Evolutionary conservation across 345 rosid genomes (phyloP), one percentile per base, ranked within the genome.

Genomic region (Syzygium aromaticum): DNA sequence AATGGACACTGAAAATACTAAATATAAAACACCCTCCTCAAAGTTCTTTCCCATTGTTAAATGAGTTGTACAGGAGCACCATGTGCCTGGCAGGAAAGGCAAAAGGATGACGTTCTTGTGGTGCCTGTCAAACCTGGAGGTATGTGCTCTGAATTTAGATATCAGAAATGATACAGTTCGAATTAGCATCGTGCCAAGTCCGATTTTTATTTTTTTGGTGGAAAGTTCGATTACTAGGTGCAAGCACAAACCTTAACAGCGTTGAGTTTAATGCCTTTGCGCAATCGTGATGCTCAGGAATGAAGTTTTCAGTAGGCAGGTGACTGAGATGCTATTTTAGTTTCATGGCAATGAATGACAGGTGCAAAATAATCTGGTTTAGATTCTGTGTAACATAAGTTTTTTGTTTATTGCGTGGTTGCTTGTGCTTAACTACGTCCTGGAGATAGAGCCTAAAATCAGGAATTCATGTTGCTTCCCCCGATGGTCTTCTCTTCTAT

Each of bases 381-480:
- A 73, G 7, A 46, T 46, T 21, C 19, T 8, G 46, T 17, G 38
- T 33, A 40, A 9, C 49, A 2, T 21, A 73, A 33, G 80, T 33
- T 19, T 19, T 73, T 17, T 46, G 33, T 22, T 17, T 73, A 17
- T 67, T 17, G 49, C 0, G 23, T 11, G 7, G 80, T 73, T 19
- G 80, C 80, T 73, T 1, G 49, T 73, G 49, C 80, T 33, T 73
- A 19, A 19, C 21, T 38, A 9, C 1, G 43, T 8, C 25, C 25
- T 73, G 2, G 25, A 33, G 80, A 9, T 17, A 0, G 6, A 4
- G 38, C 25, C 80, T 11, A 19, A n/a, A 13, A n/a, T 0, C 33
- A n/a, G 33, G 33, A 61, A 27, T n/a, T 61, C 6, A 27, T 59
- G 64, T 59, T 59, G 64, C 64, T 59, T 59, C 64, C 11, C 13